Conservation (phyloP, 1,284 basidiomycete genomes). For the Inonotus obliquus region DNA sequence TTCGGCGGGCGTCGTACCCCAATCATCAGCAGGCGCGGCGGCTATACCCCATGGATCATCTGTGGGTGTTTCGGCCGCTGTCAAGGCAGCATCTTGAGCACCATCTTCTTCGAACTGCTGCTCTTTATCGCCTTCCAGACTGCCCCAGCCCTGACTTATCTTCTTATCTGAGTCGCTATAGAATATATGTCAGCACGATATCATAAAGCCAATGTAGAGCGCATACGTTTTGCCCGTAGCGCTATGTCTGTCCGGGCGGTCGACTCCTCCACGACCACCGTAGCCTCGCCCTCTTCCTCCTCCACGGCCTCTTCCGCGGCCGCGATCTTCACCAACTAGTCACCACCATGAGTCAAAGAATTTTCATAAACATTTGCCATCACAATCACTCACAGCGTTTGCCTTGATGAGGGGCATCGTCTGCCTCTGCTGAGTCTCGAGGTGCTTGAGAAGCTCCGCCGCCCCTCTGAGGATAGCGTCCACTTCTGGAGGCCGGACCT, state of each 20-base stretch:
- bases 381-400: conserved; percentile 11
- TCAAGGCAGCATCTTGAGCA: conserved; percentile 43
- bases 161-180: conserved; percentile 87
- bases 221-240: conserved; percentile 75
- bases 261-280: conserved; percentile 48
- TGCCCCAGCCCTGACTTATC: conserved; percentile 88
- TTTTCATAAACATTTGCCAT: not conserved
- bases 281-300: conserved; percentile 40
- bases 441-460: conserved; percentile 30
- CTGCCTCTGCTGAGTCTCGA: conserved; percentile 30
- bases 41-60: conserved; percentile 24
- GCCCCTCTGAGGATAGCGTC: conserved; percentile 70
- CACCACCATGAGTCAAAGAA: not conserved
- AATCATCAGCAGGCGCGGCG: conserved; percentile 31
- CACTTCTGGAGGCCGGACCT: conserved; percentile 66
- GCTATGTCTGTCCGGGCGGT: conserved; percentile 81
- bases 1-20: conserved; percentile 36
- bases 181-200: conserved; percentile 19
- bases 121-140: conserved; percentile 77
- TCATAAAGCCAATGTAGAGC: conserved; percentile 2
- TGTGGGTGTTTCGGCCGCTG: conserved; percentile 22
- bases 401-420: conserved; percentile 24
- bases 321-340: conserved; percentile 39
- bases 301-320: conserved; percentile 28
- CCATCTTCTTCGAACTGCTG: conserved; percentile 74